A percentile compares a stretch with the other conserved stretches of the same genome.
These are phyloP conservation scores for Pinus albicaulis DNA, from an alignment of 75 land plant species.

Conservation along the genomic window DNA sequence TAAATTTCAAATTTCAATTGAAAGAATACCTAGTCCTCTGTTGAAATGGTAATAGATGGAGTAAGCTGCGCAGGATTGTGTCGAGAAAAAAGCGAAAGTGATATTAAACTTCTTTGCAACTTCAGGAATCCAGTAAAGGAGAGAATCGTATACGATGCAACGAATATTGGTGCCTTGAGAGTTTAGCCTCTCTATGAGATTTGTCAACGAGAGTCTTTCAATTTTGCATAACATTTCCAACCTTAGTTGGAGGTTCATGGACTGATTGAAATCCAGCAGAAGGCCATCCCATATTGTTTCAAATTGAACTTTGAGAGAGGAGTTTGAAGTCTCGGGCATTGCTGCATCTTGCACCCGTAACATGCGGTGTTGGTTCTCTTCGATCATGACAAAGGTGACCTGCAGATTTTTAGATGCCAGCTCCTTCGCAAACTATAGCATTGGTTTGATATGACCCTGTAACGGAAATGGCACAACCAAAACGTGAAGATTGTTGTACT, in stretches of 20 bases:
- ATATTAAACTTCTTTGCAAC: constrained; percentile 40
- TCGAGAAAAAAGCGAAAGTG: constrained; percentile 55
- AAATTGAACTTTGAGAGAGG: neutral
- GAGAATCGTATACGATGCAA: constrained; percentile 48
- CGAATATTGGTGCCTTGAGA: constrained; percentile 24
- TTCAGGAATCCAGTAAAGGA: constrained; percentile 50
- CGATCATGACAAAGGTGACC: neutral
- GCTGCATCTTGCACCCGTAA: neutral
- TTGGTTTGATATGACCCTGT: constrained; percentile 13
- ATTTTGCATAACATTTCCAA: neutral
- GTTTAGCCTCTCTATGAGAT: constrained; percentile 21
- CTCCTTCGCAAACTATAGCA: constrained; percentile 5
- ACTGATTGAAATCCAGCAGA: neutral
- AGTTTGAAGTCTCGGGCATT: no score
- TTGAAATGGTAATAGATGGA: constrained; percentile 24
- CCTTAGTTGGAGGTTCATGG: no score
- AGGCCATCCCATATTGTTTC: neutral
- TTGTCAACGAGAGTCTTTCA: constrained; percentile 5
- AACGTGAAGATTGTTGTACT: neutral
- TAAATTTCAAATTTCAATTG: no score
- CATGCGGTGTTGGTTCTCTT: neutral
- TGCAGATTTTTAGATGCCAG: neutral
- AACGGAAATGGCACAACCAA: constrained; percentile 8
- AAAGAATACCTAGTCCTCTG: neutral
- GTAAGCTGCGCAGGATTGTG: constrained; percentile 51